These are phyloP conservation scores for Cordyceps tenuipes DNA, from an alignment of 2,329 filamentous ascomycete species.

Conservation along the genomic window DNA sequence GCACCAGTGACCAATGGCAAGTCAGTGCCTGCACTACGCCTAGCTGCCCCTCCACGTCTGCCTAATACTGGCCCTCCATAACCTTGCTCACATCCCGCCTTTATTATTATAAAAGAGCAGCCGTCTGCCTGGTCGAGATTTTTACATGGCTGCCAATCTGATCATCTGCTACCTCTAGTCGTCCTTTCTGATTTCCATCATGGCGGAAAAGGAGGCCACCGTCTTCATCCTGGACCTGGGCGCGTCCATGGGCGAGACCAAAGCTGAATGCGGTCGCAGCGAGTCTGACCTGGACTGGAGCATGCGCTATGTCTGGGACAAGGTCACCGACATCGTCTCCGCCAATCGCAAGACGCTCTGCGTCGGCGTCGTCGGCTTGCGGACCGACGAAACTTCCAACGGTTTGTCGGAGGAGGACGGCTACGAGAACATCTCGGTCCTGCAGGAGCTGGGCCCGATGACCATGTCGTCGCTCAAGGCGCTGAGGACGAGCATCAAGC, in stretches of 20 bases:
- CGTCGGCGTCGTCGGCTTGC: slow-evolving; percentile 72
- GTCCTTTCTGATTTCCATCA: slow-evolving; percentile 30
- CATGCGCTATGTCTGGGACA: slow-evolving; percentile 93
- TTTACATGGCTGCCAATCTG: neutral
- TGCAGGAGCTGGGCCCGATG: slow-evolving; percentile 58
- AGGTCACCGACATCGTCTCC: slow-evolving; percentile 61
- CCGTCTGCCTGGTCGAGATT: neutral
- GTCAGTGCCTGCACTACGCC: neutral
- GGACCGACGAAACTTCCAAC: slow-evolving; percentile 71
- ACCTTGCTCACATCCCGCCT: neutral
- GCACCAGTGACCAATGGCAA: neutral
- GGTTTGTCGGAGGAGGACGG: slow-evolving; percentile 58
- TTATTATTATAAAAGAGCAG: neutral
- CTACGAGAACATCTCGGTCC: slow-evolving; percentile 73
- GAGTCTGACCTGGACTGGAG: slow-evolving; percentile 82
- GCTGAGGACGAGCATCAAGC: slow-evolving; percentile 55
- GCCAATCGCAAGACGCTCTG: slow-evolving; percentile 60
- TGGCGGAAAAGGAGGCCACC: slow-evolving; percentile 90
- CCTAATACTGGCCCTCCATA: slow-evolving; percentile 3
- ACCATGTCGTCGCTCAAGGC: slow-evolving; percentile 60
- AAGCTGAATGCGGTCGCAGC: slow-evolving; percentile 58
- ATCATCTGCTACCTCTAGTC: neutral
- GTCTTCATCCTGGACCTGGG: slow-evolving; percentile 89
- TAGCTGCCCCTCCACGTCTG: slow-evolving; percentile 8
- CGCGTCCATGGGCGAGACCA: slow-evolving; percentile 66